These are phyloP conservation scores for Gremmenia infestans DNA, from an alignment of 2,329 filamentous ascomycete species.

Conservation along the genomic window DNA sequence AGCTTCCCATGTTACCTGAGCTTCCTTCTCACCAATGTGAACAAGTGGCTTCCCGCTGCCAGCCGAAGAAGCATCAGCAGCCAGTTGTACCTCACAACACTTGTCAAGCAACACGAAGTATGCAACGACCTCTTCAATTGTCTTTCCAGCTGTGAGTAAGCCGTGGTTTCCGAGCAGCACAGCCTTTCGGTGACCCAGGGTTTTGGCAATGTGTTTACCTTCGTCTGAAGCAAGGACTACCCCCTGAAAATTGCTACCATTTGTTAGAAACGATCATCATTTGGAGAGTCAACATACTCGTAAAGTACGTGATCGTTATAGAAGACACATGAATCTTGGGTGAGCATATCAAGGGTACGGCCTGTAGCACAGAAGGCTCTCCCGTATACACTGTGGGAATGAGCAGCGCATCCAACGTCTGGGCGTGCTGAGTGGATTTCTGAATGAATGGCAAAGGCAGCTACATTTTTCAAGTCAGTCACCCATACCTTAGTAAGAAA, in stretches of 20 bases:
- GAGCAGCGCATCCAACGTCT: slow-evolving; percentile 51
- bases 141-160: slow-evolving; percentile 42
- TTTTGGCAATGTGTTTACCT: slow-evolving; percentile 41
- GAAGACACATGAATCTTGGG: slow-evolving; percentile 50
- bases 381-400: slow-evolving; percentile 51
- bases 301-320: slow-evolving; percentile 37
- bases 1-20: slow-evolving; percentile 59
- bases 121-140: slow-evolving; percentile 45
- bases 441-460: slow-evolving; percentile 53
- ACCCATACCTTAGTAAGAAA: not conserved
- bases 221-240: slow-evolving; percentile 47
- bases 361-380: slow-evolving; percentile 57
- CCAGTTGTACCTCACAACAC: slow-evolving; percentile 41
- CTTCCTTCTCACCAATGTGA: slow-evolving; percentile 62
- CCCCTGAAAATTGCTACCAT: slow-evolving; percentile 39
- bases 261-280: not conserved
- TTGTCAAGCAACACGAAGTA: slow-evolving; percentile 47
- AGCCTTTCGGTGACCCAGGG: slow-evolving; percentile 43
- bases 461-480: not conserved
- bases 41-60: slow-evolving; percentile 58
- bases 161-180: slow-evolving; percentile 48
- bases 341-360: slow-evolving; percentile 50
- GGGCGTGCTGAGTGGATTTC: slow-evolving; percentile 51
- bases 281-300: slow-evolving; percentile 29
- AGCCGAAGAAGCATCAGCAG: slow-evolving; percentile 51